Evolutionary conservation across 495 filamentous ascomycete genomes (phyloP), one percentile per base, ranked within the genome.

Genomic region (Xanthoparmelia taractica): DNA sequence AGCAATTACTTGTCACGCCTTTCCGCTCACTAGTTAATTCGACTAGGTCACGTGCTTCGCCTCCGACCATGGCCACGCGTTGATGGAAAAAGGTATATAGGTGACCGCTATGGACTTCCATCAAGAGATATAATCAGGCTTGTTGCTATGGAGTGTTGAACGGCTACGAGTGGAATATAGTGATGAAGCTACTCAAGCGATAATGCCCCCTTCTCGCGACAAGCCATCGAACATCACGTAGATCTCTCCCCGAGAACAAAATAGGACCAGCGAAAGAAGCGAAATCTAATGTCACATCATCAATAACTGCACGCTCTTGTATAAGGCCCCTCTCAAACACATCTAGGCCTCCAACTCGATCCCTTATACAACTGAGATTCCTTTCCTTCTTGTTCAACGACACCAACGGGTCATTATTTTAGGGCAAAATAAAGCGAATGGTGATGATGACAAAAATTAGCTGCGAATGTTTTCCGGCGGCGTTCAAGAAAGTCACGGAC

Each of bases 341-440:
- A 57, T 56, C 37, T 23, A 57, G 57, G 40, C 57, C 63, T 41
- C 57, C 57, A 64, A 60, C 18, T 60, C 27, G 57, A 37, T 59
- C 40, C 45, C 38, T 11, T 64, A 64, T 64, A 64, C 63, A 64
- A 64, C 11, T 10, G 57, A 64, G 63, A 64, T 50, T 38, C 40
- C 18, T 65, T 61, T 37, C 61, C 27, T 38, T 25, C 20, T 50
- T 56, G 50, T 31, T 56, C 18, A 56, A 58, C 48, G 56, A 62
- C 50, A 37, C 33, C 50, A 60, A 58, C n/a, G 50, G 45, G 31
- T 38, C 25, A 57, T 50, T 34, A 12, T 25, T 38, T 4, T 33
- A 29, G 29, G 23, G 40, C 34, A 47, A 40, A 54, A 43, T 18
- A 20, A 60, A 50, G 41, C 20, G 40, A 23, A 33, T 4, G 29